Evolutionary conservation across 1,139 yeast species (phyloP), one percentile per base, ranked within the genome.

Genomic region (Suhomyces atakaporum): DNA sequence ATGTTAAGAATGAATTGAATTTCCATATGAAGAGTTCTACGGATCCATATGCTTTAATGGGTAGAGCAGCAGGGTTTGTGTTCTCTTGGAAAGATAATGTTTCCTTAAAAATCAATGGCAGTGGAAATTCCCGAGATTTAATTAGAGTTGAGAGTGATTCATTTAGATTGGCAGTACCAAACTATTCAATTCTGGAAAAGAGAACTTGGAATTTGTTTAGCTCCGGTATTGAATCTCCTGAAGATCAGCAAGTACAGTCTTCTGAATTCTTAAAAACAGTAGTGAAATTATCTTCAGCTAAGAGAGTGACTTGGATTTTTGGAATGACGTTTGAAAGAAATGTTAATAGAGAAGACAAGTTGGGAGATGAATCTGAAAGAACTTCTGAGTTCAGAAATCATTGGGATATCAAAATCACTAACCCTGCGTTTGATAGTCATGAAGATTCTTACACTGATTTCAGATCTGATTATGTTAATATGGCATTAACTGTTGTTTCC

Each of bases 81-180:
- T 76, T 89, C 49, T 77, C 82, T 21, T 90, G 96, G 82, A 76
- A 77, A 46, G 77, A 84, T 31, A 70, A 82, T 49, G 89, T 86
- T 3, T 52, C 56, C 2, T 66, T 88, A 36, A 54, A 63, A 5
- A 69, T 88, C 34, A 88, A 88, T 57, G 79, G 78, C 14, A 66
- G 77, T 14, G 81, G 76, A 20, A 71, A 80, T 42, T 81, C 86
- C 12, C 72, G 71, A 33, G 79, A 82, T 35, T 73, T 92, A 40
- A 58, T 89, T 33, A 68, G 75, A 6, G 76, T 86, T 22, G 71
- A 73, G 7, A 79, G 96, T 41, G 79, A 84, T 32, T 78, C 77
- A 38, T 81, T 87, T 48, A 60, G 80, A 16, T 75, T 87, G 50
- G 88, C 84, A 1, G 77, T 88, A 25, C 86, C 88, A 0, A 65